phyloP scores from a whole-genome alignment of 2,329 filamentous ascomycete genomes.

The Akanthomyces uredinophilus region DNA sequence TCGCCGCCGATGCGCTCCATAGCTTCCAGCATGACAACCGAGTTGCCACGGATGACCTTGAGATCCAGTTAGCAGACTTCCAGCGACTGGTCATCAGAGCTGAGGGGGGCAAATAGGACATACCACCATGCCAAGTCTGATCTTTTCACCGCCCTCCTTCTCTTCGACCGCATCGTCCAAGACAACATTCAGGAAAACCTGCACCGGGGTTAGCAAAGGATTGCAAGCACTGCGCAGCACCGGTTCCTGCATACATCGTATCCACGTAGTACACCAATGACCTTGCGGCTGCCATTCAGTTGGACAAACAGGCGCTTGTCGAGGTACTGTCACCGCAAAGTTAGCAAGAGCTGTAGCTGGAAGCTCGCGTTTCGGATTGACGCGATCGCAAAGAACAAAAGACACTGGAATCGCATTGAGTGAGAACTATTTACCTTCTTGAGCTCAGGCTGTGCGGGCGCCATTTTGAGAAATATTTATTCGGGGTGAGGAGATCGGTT shows the following conservation, averaged over 20 bases:
- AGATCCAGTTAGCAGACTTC: not conserved
- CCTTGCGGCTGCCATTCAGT: constrained; percentile 94
- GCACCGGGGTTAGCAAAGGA: constrained; percentile 8
- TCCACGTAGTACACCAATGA: constrained; percentile 87
- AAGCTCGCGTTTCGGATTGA: not conserved
- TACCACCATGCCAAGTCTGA: constrained; percentile 87
- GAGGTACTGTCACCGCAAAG: constrained; percentile 66
- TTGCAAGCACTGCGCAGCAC: too few species aligned
- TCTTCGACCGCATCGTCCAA: constrained; percentile 96
- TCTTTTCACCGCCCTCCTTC: constrained; percentile 86
- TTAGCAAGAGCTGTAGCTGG: constrained; percentile 20
- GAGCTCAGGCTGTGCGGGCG: constrained; percentile 96
- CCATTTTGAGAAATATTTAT: constrained; percentile 60
- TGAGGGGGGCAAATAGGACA: constrained; percentile 30
- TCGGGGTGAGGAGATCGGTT: constrained; percentile 10
- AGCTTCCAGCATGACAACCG: constrained; percentile 95
- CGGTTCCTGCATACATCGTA: constrained; percentile 67
- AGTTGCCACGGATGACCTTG: constrained; percentile 93
- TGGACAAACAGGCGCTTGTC: constrained; percentile 98
- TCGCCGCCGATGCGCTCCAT: constrained; percentile 63
- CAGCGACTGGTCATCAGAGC: not conserved
- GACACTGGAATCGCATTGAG: not conserved
- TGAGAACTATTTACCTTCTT: constrained; percentile 68
- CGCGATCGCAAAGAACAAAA: not conserved
- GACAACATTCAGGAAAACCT: constrained; percentile 98